Conservation (phyloP, 2,329 filamentous ascomycete species). For the Coleophoma crateriformis region DNA sequence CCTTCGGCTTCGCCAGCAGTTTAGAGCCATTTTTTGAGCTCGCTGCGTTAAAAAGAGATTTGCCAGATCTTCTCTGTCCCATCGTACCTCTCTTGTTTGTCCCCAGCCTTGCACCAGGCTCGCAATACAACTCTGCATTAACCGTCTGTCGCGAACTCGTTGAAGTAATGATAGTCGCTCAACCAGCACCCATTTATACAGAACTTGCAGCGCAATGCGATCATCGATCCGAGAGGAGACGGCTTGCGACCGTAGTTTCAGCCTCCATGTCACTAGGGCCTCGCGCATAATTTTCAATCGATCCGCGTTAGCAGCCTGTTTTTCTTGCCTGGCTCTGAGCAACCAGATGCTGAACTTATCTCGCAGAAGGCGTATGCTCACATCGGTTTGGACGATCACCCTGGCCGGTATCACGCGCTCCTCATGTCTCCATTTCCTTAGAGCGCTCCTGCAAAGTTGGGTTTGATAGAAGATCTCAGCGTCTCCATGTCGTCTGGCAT, state of each 20-base stretch:
- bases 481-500: constrained; percentile 6
- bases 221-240: constrained; percentile 47
- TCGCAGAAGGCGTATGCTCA: constrained; percentile 37
- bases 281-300: constrained; percentile 47
- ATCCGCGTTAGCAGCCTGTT: constrained; percentile 43
- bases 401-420: constrained; percentile 18
- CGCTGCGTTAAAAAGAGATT: constrained; percentile 15
- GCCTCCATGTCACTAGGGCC: constrained; percentile 57
- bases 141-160: constrained; percentile 31
- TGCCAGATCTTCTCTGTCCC: constrained; percentile 18
- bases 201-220: constrained; percentile 45
- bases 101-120: constrained; percentile 33
- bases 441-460: constrained; percentile 6
- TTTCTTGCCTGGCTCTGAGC: constrained; percentile 34
- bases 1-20: constrained; percentile 17
- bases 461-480: constrained; percentile 9
- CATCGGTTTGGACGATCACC: constrained; percentile 33
- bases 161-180: constrained; percentile 28
- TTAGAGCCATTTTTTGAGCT: constrained; percentile 14
- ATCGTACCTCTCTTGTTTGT: constrained; percentile 17
- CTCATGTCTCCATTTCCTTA: constrained; percentile 21
- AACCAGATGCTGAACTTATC: constrained; percentile 44
- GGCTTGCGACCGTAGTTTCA: constrained; percentile 47
- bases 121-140: constrained; percentile 31
- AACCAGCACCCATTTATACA: constrained; percentile 58